These are phyloP conservation scores for Odonthalia washingtoniensis DNA, from an alignment of 31 red algal genomes.

Conservation along the genomic window DNA sequence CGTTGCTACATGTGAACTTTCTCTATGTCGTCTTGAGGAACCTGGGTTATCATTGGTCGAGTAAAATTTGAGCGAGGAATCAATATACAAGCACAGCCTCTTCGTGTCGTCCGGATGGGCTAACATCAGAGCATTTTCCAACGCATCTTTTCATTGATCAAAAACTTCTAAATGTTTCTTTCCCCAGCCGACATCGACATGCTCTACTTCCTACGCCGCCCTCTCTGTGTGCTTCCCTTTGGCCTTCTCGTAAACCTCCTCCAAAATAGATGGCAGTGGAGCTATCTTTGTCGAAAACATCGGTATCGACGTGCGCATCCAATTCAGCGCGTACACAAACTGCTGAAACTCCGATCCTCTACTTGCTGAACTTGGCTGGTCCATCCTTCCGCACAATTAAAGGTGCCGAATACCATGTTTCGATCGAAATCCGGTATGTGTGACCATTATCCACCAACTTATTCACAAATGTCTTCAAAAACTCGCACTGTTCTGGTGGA, in stretches of 20 bases:
- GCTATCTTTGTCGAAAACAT: not conserved
- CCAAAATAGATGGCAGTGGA: not conserved
- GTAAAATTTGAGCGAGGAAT: slow-evolving; percentile 19
- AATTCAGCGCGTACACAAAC: slow-evolving; percentile 29
- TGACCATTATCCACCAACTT: too few species aligned
- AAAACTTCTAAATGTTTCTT: slow-evolving; percentile 2
- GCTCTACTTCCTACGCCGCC: not conserved
- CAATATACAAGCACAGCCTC: slow-evolving; percentile 29
- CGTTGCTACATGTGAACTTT: not conserved
- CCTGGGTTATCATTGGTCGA: slow-evolving; percentile 25
- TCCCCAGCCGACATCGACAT: not conserved
- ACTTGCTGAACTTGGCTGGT: slow-evolving; percentile 3
- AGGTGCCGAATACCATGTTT: too few species aligned
- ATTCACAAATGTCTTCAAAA: too few species aligned
- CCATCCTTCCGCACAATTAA: too few species aligned
- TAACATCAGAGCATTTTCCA: slow-evolving; percentile 10
- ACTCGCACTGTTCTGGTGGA: too few species aligned
- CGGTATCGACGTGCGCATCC: slow-evolving; percentile 10
- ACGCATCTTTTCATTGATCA: slow-evolving; percentile 2
- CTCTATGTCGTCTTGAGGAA: not conserved
- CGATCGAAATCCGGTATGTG: too few species aligned
- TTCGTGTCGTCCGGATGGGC: slow-evolving; percentile 16
- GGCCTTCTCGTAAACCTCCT: not conserved
- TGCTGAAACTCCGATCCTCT: slow-evolving; percentile 22
- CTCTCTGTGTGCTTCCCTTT: slow-evolving; percentile 12